Evolutionary conservation across 768 basidiomycete species (phyloP), one percentile per base, ranked within the genome.

Genomic region (Amanita rubescens): DNA sequence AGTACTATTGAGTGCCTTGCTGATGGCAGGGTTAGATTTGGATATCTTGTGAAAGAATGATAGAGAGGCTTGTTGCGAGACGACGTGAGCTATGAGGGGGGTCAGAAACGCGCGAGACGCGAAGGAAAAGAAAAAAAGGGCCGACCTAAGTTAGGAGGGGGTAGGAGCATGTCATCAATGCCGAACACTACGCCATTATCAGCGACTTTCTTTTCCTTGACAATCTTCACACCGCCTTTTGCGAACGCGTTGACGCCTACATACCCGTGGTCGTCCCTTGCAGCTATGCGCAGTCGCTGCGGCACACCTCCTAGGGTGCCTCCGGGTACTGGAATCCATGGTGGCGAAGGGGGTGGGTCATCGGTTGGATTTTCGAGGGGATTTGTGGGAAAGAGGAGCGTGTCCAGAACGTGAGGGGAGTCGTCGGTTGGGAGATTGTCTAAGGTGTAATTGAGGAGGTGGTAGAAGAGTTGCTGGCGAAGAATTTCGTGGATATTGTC

Each of bases 391-490:
- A 75, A 93, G 62, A 84, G 84, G 5, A 92, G 72, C 2, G 90
- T 92, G 56, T 76, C 57, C 58, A 79, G 75, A 9, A 74, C 71
- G 38, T 70, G 64, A 9, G 71, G 65, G 19, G 69, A 60, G 9
- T 71, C 62, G 27, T 77, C 67, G 2, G 70, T 60, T 4, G 74
- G 68, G 25, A 81, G 73, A 14, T 66, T 60, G 17, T 75, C 60
- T 27, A 96, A 64, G 5, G 87, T 81, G 65, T 82, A 82, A 67
- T 98, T 96, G 59, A 98, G 75, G 42, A 97, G 69, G 67, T 98
- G 96, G 66, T 98, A 98, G 62, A 97, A 85, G 49, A 99, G 77
- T 62, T 94, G 87, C 62, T 96, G 94, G 50, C 95, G 79, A 42
- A 98, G 79, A 55, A 80, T 73, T 61, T 89, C 84, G 54, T 91